These are phyloP conservation scores for Tricharina praecox DNA, from an alignment of 495 filamentous ascomycete genomes.

Conservation along the genomic window DNA sequence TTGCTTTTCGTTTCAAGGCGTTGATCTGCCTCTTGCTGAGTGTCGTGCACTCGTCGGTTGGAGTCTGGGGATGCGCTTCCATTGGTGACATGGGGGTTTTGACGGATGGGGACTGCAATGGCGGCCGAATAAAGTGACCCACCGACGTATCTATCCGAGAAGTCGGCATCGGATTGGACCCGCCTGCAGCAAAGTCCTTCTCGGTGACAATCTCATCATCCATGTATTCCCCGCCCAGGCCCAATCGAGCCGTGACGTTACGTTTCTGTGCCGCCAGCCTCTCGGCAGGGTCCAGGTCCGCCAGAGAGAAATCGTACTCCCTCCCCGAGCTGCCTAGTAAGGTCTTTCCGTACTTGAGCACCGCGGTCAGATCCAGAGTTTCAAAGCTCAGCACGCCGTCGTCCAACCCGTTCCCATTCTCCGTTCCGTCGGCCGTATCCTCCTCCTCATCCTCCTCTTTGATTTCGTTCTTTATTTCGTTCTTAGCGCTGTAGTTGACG, in stretches of 20 bases:
- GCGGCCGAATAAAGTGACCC: conserved; percentile 21
- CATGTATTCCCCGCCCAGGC: conserved; percentile 66
- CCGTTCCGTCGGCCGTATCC: conserved; percentile 34
- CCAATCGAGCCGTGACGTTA: conserved; percentile 63
- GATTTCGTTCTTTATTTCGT: conserved; percentile 21
- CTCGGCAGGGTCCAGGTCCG: conserved; percentile 59
- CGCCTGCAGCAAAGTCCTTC: conserved; percentile 37
- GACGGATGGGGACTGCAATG: conserved; percentile 27
- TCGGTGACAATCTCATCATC: conserved; percentile 64
- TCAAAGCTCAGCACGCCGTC: conserved; percentile 42
- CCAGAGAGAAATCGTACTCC: conserved; percentile 67
- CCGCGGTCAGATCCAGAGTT: conserved; percentile 55
- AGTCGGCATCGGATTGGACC: conserved; percentile 16
- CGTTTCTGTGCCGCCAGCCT: conserved; percentile 78
- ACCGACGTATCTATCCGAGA: conserved; percentile 27
- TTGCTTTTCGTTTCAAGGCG: conserved; percentile 79
- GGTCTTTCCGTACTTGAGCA: conserved; percentile 65
- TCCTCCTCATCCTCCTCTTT: conserved; percentile 20
- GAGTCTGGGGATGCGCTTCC: conserved; percentile 25
- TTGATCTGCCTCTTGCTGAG: conserved; percentile 87
- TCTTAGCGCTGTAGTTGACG: conserved; percentile 33
- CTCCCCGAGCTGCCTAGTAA: conserved; percentile 67
- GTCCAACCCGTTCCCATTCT: too few species aligned
- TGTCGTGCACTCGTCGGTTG: conserved; percentile 43
- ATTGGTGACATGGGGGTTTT: conserved; percentile 28